A percentile compares a stretch with the other conserved stretches of the same genome.
Conservation (phyloP, 1,284 basidiomycete species). For the Neolentinus lepideus region DNA sequence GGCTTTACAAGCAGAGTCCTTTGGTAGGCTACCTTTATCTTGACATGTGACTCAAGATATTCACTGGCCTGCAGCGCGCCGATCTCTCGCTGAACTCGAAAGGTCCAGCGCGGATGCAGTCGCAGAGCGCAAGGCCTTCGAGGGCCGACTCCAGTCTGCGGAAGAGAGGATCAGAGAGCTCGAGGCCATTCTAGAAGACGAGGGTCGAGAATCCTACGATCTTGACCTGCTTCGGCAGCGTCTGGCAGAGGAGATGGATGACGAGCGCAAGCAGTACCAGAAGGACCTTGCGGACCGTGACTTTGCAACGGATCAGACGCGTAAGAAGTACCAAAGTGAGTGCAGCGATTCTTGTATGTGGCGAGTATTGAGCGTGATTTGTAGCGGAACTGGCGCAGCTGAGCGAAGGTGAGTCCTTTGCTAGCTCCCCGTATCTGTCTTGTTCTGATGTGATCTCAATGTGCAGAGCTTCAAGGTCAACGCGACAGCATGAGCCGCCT, state of each 20-base stretch:
- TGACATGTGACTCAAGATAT: slow-evolving; percentile 3
- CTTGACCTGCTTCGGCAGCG: slow-evolving; percentile 55
- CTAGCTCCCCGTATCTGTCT: not conserved
- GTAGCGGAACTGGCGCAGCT: slow-evolving; percentile 68
- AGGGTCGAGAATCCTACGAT: slow-evolving; percentile 62
- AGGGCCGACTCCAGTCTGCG: slow-evolving; percentile 43
- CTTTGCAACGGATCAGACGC: slow-evolving; percentile 69
- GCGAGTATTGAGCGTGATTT: not conserved
- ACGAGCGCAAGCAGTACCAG: slow-evolving; percentile 69
- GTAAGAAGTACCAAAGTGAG: slow-evolving; percentile 77
- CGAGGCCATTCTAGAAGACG: slow-evolving; percentile 61
- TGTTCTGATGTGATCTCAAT: slow-evolving; percentile 2
- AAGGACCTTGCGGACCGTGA: slow-evolving; percentile 74
- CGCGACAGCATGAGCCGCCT: slow-evolving; percentile 67
- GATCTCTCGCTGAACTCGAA: slow-evolving; percentile 57
- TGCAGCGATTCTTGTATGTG: not conserved
- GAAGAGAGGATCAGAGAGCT: slow-evolving; percentile 56
- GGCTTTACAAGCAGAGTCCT: slow-evolving; percentile 55
- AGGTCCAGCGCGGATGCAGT: slow-evolving; percentile 45
- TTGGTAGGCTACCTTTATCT: slow-evolving; percentile 33
- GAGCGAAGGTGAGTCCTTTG: slow-evolving; percentile 55
- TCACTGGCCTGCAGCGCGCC: slow-evolving; percentile 36
- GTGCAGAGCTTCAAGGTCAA: slow-evolving; percentile 67
- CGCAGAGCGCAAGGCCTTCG: slow-evolving; percentile 45
- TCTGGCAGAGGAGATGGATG: slow-evolving; percentile 66